Base-by-base conservation (phyloP, 2,329 filamentous ascomycete genomes). In the Dactylonectria macrodidyma region DNA sequence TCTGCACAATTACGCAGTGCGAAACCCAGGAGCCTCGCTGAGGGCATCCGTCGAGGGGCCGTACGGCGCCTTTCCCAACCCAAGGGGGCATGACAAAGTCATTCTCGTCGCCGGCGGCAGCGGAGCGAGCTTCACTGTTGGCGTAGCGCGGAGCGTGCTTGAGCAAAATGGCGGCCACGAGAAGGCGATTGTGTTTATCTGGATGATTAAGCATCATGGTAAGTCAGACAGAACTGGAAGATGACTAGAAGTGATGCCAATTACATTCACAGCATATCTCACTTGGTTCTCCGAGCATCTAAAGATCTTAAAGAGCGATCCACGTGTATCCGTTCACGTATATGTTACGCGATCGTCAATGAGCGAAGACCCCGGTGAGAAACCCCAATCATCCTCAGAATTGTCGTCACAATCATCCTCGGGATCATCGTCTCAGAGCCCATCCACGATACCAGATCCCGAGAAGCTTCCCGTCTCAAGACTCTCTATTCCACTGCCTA, bases 61-160 rank as follows among this genome's bases (percentile, higher is more conserved):
- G 0, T 91, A 91, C 64, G 89, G 89, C 30, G 84, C 84, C 0
- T 80, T 87, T 26, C 88, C 88, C 0, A 81, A 88, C 64, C 84
- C 87, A 0, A 81, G 83, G 60, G 78, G 82, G 14, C 88, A 84
- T 67, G 87, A 90, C 74, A 87, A 86, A 69, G 81, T 90, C 7
- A 80, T 91, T n/a, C 78, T 91, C 47, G 82, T 91, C 44, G 87
- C 88, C 3, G 89, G 89, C 12, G 90, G 89, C 5, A 88, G 87
- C 58, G 89, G 90, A 2, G 89, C 87, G 2, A 90, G 86, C 34
- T 91, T 91, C 75, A 82, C 83, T 6, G 78, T 83, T 50, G 83
- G 84, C 51, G 78, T 78, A 24, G 81, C 80, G 6, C 77, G 83
- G 47, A 75, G 77, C 65, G 76, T 84, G 59, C 73, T 84, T 12